These are phyloP conservation scores for Pezicula carpinea DNA, from an alignment of 2,329 filamentous ascomycete species.

Conservation along the genomic window DNA sequence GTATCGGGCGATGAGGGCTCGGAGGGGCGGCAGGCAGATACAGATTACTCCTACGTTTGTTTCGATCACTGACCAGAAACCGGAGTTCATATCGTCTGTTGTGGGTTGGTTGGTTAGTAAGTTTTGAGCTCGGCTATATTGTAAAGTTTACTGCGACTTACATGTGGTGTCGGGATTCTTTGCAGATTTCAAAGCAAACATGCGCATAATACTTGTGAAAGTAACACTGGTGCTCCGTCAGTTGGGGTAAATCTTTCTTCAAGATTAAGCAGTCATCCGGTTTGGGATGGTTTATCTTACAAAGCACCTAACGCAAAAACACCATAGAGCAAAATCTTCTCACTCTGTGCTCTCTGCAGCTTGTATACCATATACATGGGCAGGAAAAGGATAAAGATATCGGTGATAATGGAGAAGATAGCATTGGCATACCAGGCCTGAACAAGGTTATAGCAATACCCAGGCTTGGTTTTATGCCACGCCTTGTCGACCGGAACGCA, in stretches of 20 bases:
- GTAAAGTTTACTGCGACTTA: too few species aligned
- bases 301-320: slow-evolving; percentile 33
- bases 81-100: slow-evolving; percentile 18
- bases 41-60: slow-evolving; percentile 32
- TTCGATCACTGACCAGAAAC: slow-evolving; percentile 32
- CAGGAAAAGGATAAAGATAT: slow-evolving; percentile 11
- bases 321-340: slow-evolving; percentile 44
- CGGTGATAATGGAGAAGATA: slow-evolving; percentile 11
- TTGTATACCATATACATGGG: slow-evolving; percentile 14
- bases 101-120: not conserved
- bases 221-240: slow-evolving; percentile 17
- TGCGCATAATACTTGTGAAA: slow-evolving; percentile 28
- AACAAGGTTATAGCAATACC: slow-evolving; percentile 12
- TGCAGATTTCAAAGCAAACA: slow-evolving; percentile 15
- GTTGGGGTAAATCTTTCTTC: too few species aligned
- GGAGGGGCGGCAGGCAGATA: slow-evolving; percentile 28
- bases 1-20: not conserved
- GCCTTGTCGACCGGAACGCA: slow-evolving; percentile 12
- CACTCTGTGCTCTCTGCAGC: slow-evolving; percentile 9
- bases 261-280: too few species aligned
- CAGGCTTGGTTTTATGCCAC: slow-evolving; percentile 10
- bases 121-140: too few species aligned
- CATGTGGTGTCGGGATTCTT: slow-evolving; percentile 12
- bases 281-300: slow-evolving; percentile 21
- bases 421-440: slow-evolving; percentile 13